phyloP scores from a whole-genome alignment of 805 yeast species.

The Zygoascus biomembranicola region DNA sequence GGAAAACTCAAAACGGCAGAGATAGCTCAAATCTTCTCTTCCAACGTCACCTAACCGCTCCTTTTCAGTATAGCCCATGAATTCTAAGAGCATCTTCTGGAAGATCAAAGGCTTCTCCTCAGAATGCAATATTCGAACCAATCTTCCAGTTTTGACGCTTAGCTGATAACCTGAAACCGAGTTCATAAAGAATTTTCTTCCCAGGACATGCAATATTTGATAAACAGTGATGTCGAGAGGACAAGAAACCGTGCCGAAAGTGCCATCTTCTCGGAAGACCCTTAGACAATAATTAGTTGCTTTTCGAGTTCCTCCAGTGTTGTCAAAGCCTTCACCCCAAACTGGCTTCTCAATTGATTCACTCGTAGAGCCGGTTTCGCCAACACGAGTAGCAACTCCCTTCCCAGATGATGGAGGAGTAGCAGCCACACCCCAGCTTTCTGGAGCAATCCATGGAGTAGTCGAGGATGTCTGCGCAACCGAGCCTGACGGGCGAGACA shows the following conservation, averaged over 20 bases:
- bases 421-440: constrained; percentile 20
- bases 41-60: constrained; percentile 75
- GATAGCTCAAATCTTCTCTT: constrained; percentile 71
- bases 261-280: constrained; percentile 75
- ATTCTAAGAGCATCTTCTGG: constrained; percentile 60
- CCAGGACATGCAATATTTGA: constrained; percentile 62
- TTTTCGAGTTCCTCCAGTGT: constrained; percentile 5
- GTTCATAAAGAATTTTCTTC: constrained; percentile 69
- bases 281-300: constrained; percentile 38
- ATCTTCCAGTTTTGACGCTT: constrained; percentile 65
- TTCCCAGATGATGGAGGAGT: not conserved
- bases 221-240: constrained; percentile 69
- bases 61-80: constrained; percentile 72
- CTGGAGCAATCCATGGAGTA: constrained; percentile 21
- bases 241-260: constrained; percentile 76
- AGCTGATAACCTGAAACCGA: constrained; percentile 66
- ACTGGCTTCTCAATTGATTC: not conserved
- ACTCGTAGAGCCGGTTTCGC: constrained; percentile 1
- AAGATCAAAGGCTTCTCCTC: constrained; percentile 71
- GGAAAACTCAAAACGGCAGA: constrained; percentile 72
- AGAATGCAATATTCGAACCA: constrained; percentile 62
- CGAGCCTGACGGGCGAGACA: not conserved
- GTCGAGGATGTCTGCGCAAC: constrained; percentile 7
- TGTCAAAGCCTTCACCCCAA: constrained; percentile 21
- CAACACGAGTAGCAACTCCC: constrained; percentile 6